Conservation (phyloP, 805 yeast species). For the Lachancea waltii region DNA sequence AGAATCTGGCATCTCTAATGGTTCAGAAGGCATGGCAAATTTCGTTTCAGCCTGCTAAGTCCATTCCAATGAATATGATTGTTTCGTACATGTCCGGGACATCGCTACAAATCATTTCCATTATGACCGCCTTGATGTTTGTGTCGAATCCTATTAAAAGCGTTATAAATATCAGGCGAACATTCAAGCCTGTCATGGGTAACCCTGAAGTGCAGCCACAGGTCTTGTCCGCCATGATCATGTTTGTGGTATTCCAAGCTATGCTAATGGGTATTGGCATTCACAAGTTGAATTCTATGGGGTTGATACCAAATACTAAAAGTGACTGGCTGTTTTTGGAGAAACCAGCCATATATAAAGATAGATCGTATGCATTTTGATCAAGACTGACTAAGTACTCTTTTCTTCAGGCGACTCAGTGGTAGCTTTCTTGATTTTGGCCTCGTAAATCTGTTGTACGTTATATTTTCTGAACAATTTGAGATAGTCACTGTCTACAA, state of each 20-base stretch:
- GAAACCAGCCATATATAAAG: slow-evolving; percentile 28
- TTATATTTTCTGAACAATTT: slow-evolving; percentile 63
- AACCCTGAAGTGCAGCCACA: slow-evolving; percentile 25
- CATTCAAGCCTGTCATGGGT: slow-evolving; percentile 46
- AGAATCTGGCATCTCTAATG: slow-evolving; percentile 1
- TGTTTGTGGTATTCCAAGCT: slow-evolving; percentile 43
- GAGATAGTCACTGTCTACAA: slow-evolving; percentile 52
- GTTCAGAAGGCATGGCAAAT: slow-evolving; percentile 78
- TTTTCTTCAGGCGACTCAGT: background rate
- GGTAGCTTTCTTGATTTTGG: slow-evolving; percentile 19
- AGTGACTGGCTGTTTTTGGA: slow-evolving; percentile 96
- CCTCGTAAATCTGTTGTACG: slow-evolving; percentile 69
- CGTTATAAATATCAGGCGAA: slow-evolving; percentile 47
- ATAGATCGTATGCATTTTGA: slow-evolving; percentile 23
- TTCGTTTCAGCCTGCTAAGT: slow-evolving; percentile 75
- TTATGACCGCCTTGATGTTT: slow-evolving; percentile 81
- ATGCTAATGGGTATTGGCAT: slow-evolving; percentile 66
- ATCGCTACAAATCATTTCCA: slow-evolving; percentile 81
- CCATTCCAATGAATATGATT: slow-evolving; percentile 80
- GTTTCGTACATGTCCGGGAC: slow-evolving; percentile 94
- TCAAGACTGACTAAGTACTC: background rate
- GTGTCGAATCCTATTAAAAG: slow-evolving; percentile 74
- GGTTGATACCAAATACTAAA: slow-evolving; percentile 75
- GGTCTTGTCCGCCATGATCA: slow-evolving; percentile 37
- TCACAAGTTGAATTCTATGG: slow-evolving; percentile 83